A percentile compares a stretch with the other conserved stretches of the same genome.
These are phyloP conservation scores for Chenopodium suecicum DNA, from an alignment of 148 eudicot species.

Conservation along the genomic window DNA sequence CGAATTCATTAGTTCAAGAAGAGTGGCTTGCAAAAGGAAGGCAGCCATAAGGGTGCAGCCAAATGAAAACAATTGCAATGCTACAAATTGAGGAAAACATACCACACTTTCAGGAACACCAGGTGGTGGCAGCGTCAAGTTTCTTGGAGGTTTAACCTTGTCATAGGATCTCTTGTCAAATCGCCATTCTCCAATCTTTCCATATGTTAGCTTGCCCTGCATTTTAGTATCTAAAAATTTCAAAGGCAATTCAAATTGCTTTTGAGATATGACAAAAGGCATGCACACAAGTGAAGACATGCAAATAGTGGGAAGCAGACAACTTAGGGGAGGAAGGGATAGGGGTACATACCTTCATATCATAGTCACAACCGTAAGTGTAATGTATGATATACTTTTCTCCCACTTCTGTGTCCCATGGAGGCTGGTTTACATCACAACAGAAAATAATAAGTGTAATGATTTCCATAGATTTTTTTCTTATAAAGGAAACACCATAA, in stretches of 20 bases:
- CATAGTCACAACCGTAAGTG: conserved; percentile 97
- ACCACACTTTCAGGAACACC: conserved; percentile 99
- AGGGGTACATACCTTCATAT: conserved; percentile 63
- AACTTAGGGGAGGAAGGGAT: background rate
- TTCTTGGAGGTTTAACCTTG: conserved; percentile 67
- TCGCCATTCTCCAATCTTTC: conserved; percentile 97
- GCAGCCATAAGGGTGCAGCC: background rate
- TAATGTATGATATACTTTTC: conserved; percentile 84
- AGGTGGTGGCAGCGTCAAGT: conserved; percentile 90
- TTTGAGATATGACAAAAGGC: background rate
- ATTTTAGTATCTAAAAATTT: conserved; percentile 7
- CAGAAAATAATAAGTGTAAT: background rate
- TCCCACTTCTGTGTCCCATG: conserved; percentile 90
- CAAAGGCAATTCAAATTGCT: conserved; percentile 9
- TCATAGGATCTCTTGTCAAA: conserved; percentile 92
- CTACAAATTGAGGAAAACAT: conserved; percentile 33
- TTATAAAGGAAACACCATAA: background rate
- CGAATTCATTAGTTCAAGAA: background rate
- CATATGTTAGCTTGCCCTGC: conserved; percentile 90
- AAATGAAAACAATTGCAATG: background rate
- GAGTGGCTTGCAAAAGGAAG: background rate
- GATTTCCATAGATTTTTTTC: background rate
- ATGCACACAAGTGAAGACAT: background rate
- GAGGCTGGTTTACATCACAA: conserved; percentile 62
- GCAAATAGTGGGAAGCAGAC: background rate